Base-by-base conservation (phyloP, 371 early-diverging fungal genomes). In the Actinomortierella ambigua region DNA sequence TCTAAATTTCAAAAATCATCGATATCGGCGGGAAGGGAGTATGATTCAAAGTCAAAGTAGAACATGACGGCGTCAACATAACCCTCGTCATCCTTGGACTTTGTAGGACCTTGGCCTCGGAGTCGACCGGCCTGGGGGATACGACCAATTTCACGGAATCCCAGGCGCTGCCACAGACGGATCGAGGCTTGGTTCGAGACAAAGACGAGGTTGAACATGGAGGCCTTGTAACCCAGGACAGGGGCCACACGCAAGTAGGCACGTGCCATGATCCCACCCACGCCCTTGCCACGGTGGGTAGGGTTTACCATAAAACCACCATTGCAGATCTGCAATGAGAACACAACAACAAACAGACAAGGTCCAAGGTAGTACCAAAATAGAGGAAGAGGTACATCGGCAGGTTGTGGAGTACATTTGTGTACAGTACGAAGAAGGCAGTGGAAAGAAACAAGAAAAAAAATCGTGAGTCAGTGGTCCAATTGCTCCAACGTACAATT, bases 201-300 rank as follows among this genome's bases (percentile, higher is more conserved):
- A 80, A 91, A 93, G 17, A 93, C 93, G 4, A 93, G 81, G 60
- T 93, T 93, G 77, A 93, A 93, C 71, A 93, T 81, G 27, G 88
- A 85, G 3, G 91, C 90, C 42, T 82, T 79, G 76, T 91, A 93
- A 4, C 92, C 92, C 28, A 91, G 77, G 20, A 79, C 56, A 22
- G 92, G 90, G 0, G 85, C 91, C 1, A 90, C 28, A 15, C 66
- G 55, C 24, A 88, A 58, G 59, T 88, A 93, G 0, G 90, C 83
- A 53, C 82, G 81, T n/a, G 80, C 91, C 82, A 93, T 80, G 15
- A 82, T 85, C 8, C 76, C 79, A 7, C 92, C 93, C 14, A 88
- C 85, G 3, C 91, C 89, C 13, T 68, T 53, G 3, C 84, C 84
- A 22, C 92, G 84, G 39, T 77, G 79, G 7, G 48, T 59, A 3